These are phyloP conservation scores for Leccinum olivaceopallidum DNA, from an alignment of 768 basidiomycete genomes.

Conservation along the genomic window DNA sequence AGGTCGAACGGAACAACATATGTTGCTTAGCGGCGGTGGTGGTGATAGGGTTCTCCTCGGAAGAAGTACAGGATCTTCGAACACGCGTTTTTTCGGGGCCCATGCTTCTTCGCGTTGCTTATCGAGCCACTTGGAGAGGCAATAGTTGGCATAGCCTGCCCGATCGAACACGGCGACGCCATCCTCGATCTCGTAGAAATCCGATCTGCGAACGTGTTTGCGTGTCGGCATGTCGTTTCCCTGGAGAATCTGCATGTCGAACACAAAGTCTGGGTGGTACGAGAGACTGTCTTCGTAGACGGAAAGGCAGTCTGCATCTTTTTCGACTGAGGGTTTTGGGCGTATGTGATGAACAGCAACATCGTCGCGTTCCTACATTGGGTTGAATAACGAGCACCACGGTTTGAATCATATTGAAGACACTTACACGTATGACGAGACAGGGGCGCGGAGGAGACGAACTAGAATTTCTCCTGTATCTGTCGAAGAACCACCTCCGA, in stretches of 20 bases:
- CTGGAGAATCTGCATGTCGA: constrained; percentile 22
- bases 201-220: constrained; percentile 16
- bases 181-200: constrained; percentile 32
- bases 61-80: constrained; percentile 20
- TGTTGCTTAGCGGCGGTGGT: not conserved
- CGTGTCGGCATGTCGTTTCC: constrained; percentile 12
- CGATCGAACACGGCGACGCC: constrained; percentile 30
- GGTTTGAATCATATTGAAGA: not conserved
- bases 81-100: constrained; percentile 20
- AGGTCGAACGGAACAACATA: not conserved
- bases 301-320: constrained; percentile 24
- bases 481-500: constrained; percentile 19
- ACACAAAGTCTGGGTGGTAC: constrained; percentile 17
- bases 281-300: constrained; percentile 33
- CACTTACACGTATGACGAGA: constrained; percentile 28
- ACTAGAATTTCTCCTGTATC: constrained; percentile 9
- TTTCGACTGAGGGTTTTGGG: constrained; percentile 3
- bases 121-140: constrained; percentile 29
- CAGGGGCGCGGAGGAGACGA: constrained; percentile 29
- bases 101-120: constrained; percentile 26
- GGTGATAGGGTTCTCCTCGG: constrained; percentile 20
- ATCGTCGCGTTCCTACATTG: constrained; percentile 17
- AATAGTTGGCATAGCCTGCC: constrained; percentile 26
- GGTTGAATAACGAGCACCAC: constrained; percentile 1
- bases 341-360: not conserved